phyloP scores from a whole-genome alignment of 2,329 filamentous ascomycete genomes.

The Hymenoscyphus occultus region DNA sequence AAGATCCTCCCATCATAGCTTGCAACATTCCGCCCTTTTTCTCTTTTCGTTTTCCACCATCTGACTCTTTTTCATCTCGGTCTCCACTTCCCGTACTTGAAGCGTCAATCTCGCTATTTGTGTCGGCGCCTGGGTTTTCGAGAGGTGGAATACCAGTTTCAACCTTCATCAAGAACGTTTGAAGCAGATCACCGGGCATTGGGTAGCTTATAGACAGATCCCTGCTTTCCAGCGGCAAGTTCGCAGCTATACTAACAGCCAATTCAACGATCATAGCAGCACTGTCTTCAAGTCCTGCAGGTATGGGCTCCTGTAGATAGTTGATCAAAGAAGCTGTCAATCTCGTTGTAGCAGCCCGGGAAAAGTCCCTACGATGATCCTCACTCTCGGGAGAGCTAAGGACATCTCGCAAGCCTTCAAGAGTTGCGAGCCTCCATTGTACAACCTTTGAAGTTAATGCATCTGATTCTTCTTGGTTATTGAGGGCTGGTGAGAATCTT shows the following conservation, averaged over 20 bases:
- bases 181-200: slow-evolving; percentile 68
- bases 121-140: slow-evolving; percentile 39
- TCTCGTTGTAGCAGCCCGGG: slow-evolving; percentile 64
- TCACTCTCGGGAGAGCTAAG: slow-evolving; percentile 64
- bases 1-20: slow-evolving; percentile 31
- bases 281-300: slow-evolving; percentile 79
- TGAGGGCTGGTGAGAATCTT: slow-evolving; percentile 67
- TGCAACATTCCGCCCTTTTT: slow-evolving; percentile 41
- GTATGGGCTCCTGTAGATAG: slow-evolving; percentile 72
- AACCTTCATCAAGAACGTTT: slow-evolving; percentile 77
- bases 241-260: slow-evolving; percentile 78
- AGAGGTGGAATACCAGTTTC: slow-evolving; percentile 66
- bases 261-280: slow-evolving; percentile 92
- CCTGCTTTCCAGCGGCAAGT: slow-evolving; percentile 84
- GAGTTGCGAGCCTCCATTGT: slow-evolving; percentile 87
- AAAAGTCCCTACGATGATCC: slow-evolving; percentile 66
- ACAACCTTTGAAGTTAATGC: slow-evolving; percentile 83
- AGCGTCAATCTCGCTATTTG: slow-evolving; percentile 29
- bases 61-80: slow-evolving; percentile 34
- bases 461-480: slow-evolving; percentile 83
- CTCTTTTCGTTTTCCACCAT: slow-evolving; percentile 32
- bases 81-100: slow-evolving; percentile 34
- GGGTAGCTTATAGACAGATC: slow-evolving; percentile 89
- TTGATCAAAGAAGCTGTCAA: slow-evolving; percentile 68
- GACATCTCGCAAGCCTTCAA: slow-evolving; percentile 79